Conservation (phyloP, 2,329 filamentous ascomycete genomes). For the Arachnomyces sp. region DNA sequence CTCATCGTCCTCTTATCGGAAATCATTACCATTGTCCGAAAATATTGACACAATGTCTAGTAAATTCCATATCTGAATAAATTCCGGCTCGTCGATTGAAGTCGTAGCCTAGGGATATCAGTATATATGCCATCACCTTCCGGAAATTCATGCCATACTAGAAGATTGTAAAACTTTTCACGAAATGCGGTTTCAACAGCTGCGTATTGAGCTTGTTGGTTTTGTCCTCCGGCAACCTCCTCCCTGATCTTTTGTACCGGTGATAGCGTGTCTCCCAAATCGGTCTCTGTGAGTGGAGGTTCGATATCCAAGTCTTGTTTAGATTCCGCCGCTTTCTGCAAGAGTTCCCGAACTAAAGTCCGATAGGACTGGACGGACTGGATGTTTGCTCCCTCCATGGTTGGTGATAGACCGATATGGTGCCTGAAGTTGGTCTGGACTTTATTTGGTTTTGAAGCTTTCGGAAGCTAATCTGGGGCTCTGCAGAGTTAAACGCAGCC, state of each 20-base stretch:
- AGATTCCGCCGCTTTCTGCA: conserved; percentile 50
- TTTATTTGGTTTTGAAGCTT: background rate
- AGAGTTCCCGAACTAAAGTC: conserved; percentile 49
- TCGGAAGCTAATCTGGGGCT: background rate
- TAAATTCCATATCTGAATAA: conserved; percentile 84
- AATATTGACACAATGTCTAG: conserved; percentile 86
- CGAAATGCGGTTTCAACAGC: conserved; percentile 78
- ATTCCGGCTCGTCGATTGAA: conserved; percentile 67
- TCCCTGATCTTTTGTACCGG: conserved; percentile 13
- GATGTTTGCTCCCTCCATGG: conserved; percentile 27
- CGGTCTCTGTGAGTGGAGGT: conserved; percentile 63
- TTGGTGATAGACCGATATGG: conserved; percentile 3
- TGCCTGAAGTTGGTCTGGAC: background rate
- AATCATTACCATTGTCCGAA: conserved; percentile 63
- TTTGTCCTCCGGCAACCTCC: conserved; percentile 36
- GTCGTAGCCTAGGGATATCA: conserved; percentile 54
- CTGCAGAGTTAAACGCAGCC: no score
- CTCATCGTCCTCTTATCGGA: background rate
- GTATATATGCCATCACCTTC: background rate
- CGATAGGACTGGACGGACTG: conserved; percentile 39
- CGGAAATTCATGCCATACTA: conserved; percentile 52
- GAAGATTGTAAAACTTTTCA: conserved; percentile 67
- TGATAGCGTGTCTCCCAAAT: conserved; percentile 40
- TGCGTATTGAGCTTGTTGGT: conserved; percentile 52
- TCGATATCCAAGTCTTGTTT: conserved; percentile 61